A percentile compares a stretch with the other conserved stretches of the same genome.
Evolutionary conservation across 371 early-diverging fungal genomes (phyloP).

Genomic region (Thermomucor indicae-seudaticae): DNA sequence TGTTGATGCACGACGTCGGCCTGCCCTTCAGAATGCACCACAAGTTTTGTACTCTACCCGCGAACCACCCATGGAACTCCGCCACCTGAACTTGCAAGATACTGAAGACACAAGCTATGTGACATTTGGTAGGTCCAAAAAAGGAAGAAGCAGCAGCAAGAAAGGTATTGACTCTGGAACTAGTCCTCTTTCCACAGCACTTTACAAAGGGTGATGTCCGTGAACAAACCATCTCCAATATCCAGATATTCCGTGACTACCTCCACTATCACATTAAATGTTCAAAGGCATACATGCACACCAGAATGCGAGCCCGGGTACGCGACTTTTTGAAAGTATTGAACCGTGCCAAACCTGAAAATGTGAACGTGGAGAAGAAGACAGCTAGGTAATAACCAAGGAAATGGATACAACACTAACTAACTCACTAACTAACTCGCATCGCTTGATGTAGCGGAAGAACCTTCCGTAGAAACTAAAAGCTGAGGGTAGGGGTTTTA

Average conservation of each 20-base stretch:
- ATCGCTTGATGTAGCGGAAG: slow-evolving; percentile 19
- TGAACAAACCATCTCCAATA: slow-evolving; percentile 87
- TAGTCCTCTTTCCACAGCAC: slow-evolving; percentile 94
- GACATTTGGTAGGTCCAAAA: slow-evolving; percentile 76
- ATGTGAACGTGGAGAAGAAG: slow-evolving; percentile 78
- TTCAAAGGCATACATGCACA: slow-evolving; percentile 98
- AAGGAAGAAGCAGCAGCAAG: neutral
- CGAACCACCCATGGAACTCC: slow-evolving; percentile 93
- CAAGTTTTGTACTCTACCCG: slow-evolving; percentile 91
- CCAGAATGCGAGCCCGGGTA: slow-evolving; percentile 95
- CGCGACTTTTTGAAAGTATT: slow-evolving; percentile 95
- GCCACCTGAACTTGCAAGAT: slow-evolving; percentile 72
- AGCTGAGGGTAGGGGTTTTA: no score
- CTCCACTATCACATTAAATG: slow-evolving; percentile 99
- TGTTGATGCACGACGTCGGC: slow-evolving; percentile 93
- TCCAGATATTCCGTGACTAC: slow-evolving; percentile 96
- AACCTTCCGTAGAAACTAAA: slow-evolving; percentile 29
- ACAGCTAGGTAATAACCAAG: slow-evolving; percentile 57
- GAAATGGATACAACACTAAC: neutral
- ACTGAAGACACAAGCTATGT: slow-evolving; percentile 81
- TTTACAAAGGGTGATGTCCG: slow-evolving; percentile 68
- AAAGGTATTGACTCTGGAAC: neutral
- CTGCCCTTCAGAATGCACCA: slow-evolving; percentile 90
- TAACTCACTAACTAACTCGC: neutral
- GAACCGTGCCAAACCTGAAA: slow-evolving; percentile 95